Percentiles rank a stretch among this genome's conserved stretches.
Evolutionary conservation across 192 early-diverging fungal species (phyloP).

Genomic region (Coemansia sp.): DNA sequence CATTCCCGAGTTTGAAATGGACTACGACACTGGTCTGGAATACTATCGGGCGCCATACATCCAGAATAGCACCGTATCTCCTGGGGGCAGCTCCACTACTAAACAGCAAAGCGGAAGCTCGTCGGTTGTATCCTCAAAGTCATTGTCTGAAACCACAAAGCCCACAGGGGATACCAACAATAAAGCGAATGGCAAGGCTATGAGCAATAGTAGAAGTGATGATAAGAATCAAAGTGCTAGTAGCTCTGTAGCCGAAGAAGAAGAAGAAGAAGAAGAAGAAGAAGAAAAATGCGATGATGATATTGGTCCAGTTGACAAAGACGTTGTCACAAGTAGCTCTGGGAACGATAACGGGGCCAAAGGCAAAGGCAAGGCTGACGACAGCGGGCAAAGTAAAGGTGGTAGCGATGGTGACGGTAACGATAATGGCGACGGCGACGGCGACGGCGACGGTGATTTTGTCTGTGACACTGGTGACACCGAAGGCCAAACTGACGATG

Average conservation of each 20-base stretch:
- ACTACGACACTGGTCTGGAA: conserved; percentile 15
- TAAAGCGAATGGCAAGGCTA: not conserved
- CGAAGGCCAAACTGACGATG: not conserved
- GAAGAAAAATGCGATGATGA: not conserved
- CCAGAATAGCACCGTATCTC: conserved; percentile 12
- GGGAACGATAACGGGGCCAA: not conserved
- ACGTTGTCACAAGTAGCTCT: not conserved
- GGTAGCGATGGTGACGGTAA: not conserved
- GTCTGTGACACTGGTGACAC: not conserved
- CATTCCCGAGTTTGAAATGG: conserved; percentile 35
- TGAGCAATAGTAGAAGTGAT: not conserved
- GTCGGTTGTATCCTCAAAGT: not conserved
- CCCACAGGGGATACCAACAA: not conserved
- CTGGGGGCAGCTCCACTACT: not conserved
- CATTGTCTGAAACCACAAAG: no score
- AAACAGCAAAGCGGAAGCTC: not conserved
- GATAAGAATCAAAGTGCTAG: not conserved
- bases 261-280: not conserved
- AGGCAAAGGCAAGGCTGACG: not conserved
- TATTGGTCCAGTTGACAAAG: not conserved
- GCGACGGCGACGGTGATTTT: not conserved
- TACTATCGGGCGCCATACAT: conserved; percentile 8
- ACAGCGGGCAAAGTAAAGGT: not conserved
- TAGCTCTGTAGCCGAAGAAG: not conserved
- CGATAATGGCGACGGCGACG: not conserved